These are phyloP conservation scores for Cystofilobasidium capitatum DNA, from an alignment of 768 basidiomycete genomes.

Conservation along the genomic window DNA sequence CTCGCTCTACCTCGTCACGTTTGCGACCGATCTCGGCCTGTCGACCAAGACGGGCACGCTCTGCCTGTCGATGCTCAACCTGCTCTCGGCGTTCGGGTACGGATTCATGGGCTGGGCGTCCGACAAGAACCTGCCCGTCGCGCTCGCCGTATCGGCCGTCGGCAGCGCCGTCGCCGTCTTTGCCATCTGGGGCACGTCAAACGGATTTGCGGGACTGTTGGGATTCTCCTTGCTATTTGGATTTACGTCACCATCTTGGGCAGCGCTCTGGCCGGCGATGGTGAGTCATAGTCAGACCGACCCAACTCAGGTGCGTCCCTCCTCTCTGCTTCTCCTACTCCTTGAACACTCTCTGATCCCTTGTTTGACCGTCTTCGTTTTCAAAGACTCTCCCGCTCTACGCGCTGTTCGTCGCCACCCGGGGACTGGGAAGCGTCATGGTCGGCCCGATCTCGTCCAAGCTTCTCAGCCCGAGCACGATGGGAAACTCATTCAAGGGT, in stretches of 20 bases:
- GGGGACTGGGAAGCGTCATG: neutral
- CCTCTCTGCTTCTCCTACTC: neutral
- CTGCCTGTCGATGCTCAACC: conserved; percentile 10
- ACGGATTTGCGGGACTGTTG: neutral
- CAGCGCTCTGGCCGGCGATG: neutral
- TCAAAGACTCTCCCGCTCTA: neutral
- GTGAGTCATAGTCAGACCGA: neutral
- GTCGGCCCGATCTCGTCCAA: neutral
- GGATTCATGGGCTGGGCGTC: neutral
- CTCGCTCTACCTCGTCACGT: neutral
- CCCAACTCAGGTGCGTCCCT: neutral
- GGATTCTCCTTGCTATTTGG: neutral
- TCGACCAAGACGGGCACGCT: neutral
- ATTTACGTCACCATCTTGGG: neutral
- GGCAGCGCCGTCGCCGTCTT: neutral
- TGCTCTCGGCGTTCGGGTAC: neutral
- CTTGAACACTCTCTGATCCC: neutral
- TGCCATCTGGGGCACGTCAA: neutral
- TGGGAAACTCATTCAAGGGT: neutral
- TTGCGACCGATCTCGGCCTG: conserved; percentile 1
- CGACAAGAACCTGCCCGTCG: neutral
- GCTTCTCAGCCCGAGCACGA: neutral
- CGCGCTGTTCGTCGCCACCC: neutral
- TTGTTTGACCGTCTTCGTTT: neutral
- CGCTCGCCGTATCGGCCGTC: neutral